Evolutionary conservation across 1,284 basidiomycete genomes (phyloP), one percentile per base, ranked within the genome.

Genomic region (Tilletia caries): DNA sequence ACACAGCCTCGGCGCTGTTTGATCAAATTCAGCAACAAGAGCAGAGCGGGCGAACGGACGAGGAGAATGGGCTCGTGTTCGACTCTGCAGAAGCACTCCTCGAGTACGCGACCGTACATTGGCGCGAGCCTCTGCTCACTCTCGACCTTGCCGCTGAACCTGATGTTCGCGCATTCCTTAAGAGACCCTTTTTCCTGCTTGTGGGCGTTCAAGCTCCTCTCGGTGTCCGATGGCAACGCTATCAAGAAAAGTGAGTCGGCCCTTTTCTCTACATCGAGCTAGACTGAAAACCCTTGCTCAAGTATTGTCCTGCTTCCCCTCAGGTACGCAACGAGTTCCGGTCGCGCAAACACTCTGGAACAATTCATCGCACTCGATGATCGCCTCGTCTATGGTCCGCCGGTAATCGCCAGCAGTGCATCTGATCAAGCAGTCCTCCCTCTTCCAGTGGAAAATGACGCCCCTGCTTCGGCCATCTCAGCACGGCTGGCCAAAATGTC

Each of bases 131-230:
- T 75, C 92, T 91, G 79, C 93, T 98, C 34, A 96, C 93, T 0
- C 86, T 87, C 5, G 91, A 92, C 78, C 83, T 97, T 25, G 81
- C 83, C 64, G 88, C 87, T 0, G 84, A 84, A 34, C 71, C 72
- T 0, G 86, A 88, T n/a, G 79, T 89, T 20, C 86, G 95, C 50
- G 85, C 87, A 60, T 98, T 97, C 79, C 83, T 89, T 46, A 94
- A 91, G 80, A 87, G 96, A 10, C 95, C 95, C 0, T 98, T 93
- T 83, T 94, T 97, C 81, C 85, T 97, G 78, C 87, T 97, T 37
- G 85, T 97, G 46, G 88, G 86, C 62, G 87, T 95, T n/a, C 92
- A 97, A 71, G 95, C 92, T 0, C 94, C 95, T 0, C 79, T 95
- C 29, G 81, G 89, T 32, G 76, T 83, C 46, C 67, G 81, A 2